phyloP scores from a whole-genome alignment of 1,284 basidiomycete genomes.

The Caloboletus inedulis region DNA sequence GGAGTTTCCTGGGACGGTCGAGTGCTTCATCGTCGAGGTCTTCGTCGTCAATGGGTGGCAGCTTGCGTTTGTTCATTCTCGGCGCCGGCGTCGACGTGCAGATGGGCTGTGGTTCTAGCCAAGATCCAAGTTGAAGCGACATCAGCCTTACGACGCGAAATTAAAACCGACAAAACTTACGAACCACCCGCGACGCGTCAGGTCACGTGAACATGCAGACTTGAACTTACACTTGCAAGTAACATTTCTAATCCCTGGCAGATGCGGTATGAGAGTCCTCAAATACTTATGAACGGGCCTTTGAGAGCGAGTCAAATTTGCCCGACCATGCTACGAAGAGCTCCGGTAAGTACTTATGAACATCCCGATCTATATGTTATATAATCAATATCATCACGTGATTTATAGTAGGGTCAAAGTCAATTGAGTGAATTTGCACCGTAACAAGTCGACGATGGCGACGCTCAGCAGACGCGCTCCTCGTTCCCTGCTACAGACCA shows the following conservation, averaged over 20 bases:
- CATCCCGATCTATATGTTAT: neutral
- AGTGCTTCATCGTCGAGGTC: constrained; percentile 29
- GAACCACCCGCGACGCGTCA: constrained; percentile 26
- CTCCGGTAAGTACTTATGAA: no score
- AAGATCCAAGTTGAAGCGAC: constrained; percentile 25
- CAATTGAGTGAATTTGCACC: neutral
- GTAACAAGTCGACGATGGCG: constrained; percentile 11
- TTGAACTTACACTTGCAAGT: no score
- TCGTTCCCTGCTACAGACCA: constrained; percentile 1
- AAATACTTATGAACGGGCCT: no score
- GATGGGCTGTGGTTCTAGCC: constrained; percentile 12
- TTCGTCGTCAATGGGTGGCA: constrained; percentile 30
- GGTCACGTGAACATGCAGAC: constrained; percentile 22
- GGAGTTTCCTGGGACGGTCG: constrained; percentile 45
- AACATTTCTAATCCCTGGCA: no score
- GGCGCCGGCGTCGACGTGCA: constrained; percentile 16
- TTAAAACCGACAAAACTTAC: constrained; percentile 1
- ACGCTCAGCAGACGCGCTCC: constrained; percentile 16
- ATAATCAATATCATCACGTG: constrained; percentile 8
- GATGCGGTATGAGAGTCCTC: no score
- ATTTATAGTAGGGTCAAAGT: neutral
- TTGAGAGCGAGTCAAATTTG: no score
- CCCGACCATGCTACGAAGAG: no score
- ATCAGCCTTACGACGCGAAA: constrained; percentile 22
- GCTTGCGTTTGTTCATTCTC: constrained; percentile 43